Evolutionary conservation across 2,329 filamentous ascomycete genomes (phyloP), one percentile per base, ranked within the genome.

Genomic region (Clonostachys rhizophaga): DNA sequence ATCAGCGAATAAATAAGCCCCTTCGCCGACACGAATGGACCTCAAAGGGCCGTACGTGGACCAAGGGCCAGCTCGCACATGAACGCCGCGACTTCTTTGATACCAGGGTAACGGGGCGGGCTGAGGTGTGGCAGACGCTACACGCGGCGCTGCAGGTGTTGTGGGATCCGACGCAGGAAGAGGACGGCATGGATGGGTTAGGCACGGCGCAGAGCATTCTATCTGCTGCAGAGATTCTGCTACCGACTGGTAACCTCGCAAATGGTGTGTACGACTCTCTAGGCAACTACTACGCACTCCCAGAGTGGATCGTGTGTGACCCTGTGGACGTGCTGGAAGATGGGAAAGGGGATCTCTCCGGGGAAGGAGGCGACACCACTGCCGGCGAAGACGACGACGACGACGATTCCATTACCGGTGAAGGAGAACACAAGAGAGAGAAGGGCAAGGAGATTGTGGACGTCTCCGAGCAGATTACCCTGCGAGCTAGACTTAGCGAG

Each of bases 41-140:
- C 12, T 81, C 84, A 48, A 77, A 75, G 51, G 74, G 76, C 46
- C 79, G 79, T 17, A 66, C 70, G 14, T 95, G 88, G 88, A 91
- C 87, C 1, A 81, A 78, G n/a, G 60, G 68, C 14, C 72, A 85
- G 46, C 72, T 96, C 3, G 79, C 83, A 49, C 75, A 75, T 34
- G 89, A 96, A 67, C 80, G 92, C 43, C 70, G 69, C 43, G 90
- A 90, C 51, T 96, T 95, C 73, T 97, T 95, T 66, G 91, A 96
- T 51, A 96, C 91, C 2, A 75, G 90, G 42, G 89, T 95, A 14
- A 87, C 86, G 0, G 90, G 90, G 3, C 77, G 82, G 5, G 59
- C 76, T 5, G 89, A 96, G 64, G 78, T 94, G 24, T 97, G 92
- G 92, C 81, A 81, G 55, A 85, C 88, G 1, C 65, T 96, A 13